A percentile compares a stretch with the other conserved stretches of the same genome.
These are phyloP conservation scores for Canariomyces notabilis DNA, from an alignment of 2,329 filamentous ascomycete genomes.

Conservation along the genomic window DNA sequence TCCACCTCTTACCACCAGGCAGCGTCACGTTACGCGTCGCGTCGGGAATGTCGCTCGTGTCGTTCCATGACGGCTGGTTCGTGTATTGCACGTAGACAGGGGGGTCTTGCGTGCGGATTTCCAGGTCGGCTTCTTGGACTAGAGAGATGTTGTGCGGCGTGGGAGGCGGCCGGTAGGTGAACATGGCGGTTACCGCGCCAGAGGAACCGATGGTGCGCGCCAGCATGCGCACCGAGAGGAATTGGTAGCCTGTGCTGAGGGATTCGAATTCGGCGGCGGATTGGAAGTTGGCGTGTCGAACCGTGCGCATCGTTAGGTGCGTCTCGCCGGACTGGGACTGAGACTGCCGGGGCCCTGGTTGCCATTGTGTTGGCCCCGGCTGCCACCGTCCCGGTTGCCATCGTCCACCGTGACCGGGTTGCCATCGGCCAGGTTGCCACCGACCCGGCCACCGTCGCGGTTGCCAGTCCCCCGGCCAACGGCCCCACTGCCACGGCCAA, in stretches of 20 bases:
- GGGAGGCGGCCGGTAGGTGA: conserved; percentile 30
- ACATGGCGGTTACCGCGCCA: conserved; percentile 33
- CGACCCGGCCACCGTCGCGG: too few species aligned
- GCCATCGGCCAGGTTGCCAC: too few species aligned
- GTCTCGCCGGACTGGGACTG: conserved; percentile 9
- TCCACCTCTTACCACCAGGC: conserved; percentile 36
- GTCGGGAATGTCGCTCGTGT: conserved; percentile 35
- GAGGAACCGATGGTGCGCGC: conserved; percentile 29
- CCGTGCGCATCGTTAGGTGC: conserved; percentile 33
- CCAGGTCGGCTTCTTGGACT: conserved; percentile 31
- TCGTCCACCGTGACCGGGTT: too few species aligned
- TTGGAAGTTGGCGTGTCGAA: conserved; percentile 29
- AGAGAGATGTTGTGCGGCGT: conserved; percentile 15
- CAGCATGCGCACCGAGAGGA: conserved; percentile 31
- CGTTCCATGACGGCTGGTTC: conserved; percentile 46
- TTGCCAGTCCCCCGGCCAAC: too few species aligned
- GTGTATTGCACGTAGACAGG: conserved; percentile 40
- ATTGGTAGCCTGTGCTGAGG: conserved; percentile 26
- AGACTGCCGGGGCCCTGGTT: too few species aligned
- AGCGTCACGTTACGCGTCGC: conserved; percentile 38
- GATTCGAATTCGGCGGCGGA: conserved; percentile 30
- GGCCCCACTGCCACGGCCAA: too few species aligned
- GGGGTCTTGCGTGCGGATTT: conserved; percentile 37
- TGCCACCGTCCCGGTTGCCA: too few species aligned
- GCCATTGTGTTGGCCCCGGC: too few species aligned